These are phyloP conservation scores for Hygrophorus pudorinus DNA, from an alignment of 768 basidiomycete species.

Conservation along the genomic window DNA sequence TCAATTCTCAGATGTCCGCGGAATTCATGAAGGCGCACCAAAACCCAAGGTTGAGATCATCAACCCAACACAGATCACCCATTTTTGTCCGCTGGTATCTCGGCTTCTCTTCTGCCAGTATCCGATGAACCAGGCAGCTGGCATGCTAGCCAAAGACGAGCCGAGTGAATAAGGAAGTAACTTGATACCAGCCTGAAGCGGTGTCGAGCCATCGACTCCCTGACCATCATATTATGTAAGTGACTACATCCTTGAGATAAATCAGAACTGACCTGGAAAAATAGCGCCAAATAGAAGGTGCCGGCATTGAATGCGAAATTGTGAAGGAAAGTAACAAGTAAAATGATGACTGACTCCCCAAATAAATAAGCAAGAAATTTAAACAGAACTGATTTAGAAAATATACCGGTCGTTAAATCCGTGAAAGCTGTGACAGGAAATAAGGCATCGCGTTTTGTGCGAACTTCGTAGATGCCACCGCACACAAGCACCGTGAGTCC, in stretches of 20 bases:
- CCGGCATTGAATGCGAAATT: slow-evolving; percentile 78
- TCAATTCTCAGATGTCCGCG: slow-evolving; percentile 11
- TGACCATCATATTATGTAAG: slow-evolving; percentile 18
- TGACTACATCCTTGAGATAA: slow-evolving; percentile 7
- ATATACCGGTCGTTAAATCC: slow-evolving; percentile 49
- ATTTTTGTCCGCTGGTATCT: slow-evolving; percentile 56
- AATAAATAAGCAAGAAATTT: slow-evolving; percentile 11
- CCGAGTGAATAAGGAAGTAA: slow-evolving; percentile 81
- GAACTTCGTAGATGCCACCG: slow-evolving; percentile 60
- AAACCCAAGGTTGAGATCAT: slow-evolving; percentile 62
- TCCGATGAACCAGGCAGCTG: slow-evolving; percentile 75
- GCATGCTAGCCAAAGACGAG: slow-evolving; percentile 77
- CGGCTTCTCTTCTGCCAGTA: slow-evolving; percentile 47
- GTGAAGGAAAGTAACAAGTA: slow-evolving; percentile 68
- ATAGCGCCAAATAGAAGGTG: slow-evolving; percentile 79
- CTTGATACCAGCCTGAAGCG: slow-evolving; percentile 61
- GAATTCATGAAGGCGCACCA: slow-evolving; percentile 32
- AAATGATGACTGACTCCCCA: slow-evolving; percentile 41
- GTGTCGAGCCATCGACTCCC: slow-evolving; percentile 65
- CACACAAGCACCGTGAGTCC: slow-evolving; percentile 45
- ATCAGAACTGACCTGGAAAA: slow-evolving; percentile 53
- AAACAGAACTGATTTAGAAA: slow-evolving; percentile 4
- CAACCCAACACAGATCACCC: slow-evolving; percentile 53
- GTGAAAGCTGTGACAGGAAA: slow-evolving; percentile 60
- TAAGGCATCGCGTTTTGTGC: slow-evolving; percentile 57